A percentile compares a stretch with the other conserved stretches of the same genome.
Conservation (phyloP, 441 rosid genomes). For the Populus tomentosa region DNA sequence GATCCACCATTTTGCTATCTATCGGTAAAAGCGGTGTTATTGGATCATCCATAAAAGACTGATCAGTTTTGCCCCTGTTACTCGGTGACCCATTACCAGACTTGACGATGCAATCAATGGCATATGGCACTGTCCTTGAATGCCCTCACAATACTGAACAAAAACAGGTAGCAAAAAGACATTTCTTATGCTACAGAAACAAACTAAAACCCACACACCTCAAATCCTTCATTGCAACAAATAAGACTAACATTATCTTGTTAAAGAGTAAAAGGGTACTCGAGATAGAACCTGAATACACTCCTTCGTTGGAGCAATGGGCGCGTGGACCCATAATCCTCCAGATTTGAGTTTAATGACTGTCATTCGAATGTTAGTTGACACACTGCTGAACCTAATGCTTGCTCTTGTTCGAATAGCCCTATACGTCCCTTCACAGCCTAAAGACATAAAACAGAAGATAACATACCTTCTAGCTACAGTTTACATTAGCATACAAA, state of each 20-base stretch:
- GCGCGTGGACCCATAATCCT: slow-evolving; percentile 99
- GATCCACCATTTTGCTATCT: background rate
- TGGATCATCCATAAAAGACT: background rate
- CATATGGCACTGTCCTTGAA: too few species aligned
- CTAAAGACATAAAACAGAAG: slow-evolving; percentile 28
- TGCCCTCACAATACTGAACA: too few species aligned
- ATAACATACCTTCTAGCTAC: background rate
- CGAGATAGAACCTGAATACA: slow-evolving; percentile 60
- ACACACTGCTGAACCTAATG: slow-evolving; percentile 99
- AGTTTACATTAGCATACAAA: background rate
- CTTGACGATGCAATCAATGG: too few species aligned
- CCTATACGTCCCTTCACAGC: slow-evolving; percentile 82
- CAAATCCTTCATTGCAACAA: background rate
- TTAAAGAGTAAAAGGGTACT: background rate
- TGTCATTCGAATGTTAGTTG: slow-evolving; percentile 89
- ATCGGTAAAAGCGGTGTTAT: background rate
- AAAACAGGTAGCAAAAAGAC: background rate
- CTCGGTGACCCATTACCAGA: background rate
- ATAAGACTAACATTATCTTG: background rate
- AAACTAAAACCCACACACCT: background rate
- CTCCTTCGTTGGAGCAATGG: slow-evolving; percentile 95
- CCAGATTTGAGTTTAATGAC: slow-evolving; percentile 94
- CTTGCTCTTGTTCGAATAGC: slow-evolving; percentile 98
- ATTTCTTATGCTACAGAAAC: background rate
- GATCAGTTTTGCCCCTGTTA: background rate